Percentiles rank a stretch among this genome's conserved stretches.
These are phyloP conservation scores for Fusarium musae DNA, from an alignment of 2,329 filamentous ascomycete species.

Conservation along the genomic window DNA sequence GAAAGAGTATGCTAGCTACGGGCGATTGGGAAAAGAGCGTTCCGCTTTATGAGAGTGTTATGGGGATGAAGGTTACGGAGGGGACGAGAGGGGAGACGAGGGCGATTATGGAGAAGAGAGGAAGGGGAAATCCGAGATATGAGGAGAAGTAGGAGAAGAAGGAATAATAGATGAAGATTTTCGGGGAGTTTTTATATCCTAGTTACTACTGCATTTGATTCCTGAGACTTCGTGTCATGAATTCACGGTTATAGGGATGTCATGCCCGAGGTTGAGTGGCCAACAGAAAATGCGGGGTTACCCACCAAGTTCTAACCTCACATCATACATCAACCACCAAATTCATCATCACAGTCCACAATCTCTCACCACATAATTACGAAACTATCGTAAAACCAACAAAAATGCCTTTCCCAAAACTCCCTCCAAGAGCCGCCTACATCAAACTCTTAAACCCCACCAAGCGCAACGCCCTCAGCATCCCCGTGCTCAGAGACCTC, in stretches of 20 bases:
- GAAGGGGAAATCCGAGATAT: slow-evolving; percentile 35
- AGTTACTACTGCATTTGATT: too few relatives aligned
- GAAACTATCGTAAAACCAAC: accelerated
- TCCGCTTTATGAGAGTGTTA: slow-evolving; percentile 48
- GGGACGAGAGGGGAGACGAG: slow-evolving; percentile 30
- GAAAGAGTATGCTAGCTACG: slow-evolving; percentile 64
- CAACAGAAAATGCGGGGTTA: neutral
- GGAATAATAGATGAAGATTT: neutral
- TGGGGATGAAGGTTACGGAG: slow-evolving; percentile 47
- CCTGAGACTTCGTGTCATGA: neutral
- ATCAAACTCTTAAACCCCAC: slow-evolving; percentile 35
- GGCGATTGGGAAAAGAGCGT: slow-evolving; percentile 47
- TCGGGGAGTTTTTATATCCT: accelerated
- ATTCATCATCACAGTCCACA: neutral
- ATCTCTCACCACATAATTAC: neutral
- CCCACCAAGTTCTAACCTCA: too few relatives aligned
- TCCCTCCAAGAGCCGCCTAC: slow-evolving; percentile 29
- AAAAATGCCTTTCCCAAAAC: slow-evolving; percentile 31
- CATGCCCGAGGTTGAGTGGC: neutral
- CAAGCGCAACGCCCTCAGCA: slow-evolving; percentile 39
- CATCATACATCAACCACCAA: neutral
- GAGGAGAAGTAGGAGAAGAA: neutral
- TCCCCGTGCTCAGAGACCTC: slow-evolving; percentile 27
- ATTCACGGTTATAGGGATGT: neutral
- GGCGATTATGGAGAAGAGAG: slow-evolving; percentile 41